Base-by-base conservation (phyloP, 1,139 yeast genomes). In the Suhomyces yuchorum region DNA sequence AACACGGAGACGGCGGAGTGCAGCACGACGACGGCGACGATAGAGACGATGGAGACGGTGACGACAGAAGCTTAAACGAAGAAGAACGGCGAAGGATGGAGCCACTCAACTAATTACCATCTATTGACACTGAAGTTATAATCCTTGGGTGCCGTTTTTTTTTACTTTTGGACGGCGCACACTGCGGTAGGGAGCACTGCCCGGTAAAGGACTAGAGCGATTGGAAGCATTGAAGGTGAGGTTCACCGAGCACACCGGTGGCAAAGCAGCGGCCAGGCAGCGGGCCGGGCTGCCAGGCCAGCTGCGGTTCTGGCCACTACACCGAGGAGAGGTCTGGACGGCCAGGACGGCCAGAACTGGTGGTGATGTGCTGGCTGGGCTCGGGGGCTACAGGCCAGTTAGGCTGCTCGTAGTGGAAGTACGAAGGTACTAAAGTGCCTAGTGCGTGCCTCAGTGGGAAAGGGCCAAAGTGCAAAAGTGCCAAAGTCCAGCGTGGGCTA, bases 81-180 rank as follows among this genome's bases (percentile, higher is more conserved):
- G 14, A 14, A 14, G 34, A 30, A 30, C 34, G 34, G 34, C 34
- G 12, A 30, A 30, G 34, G 18, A 30, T 14, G 26, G 20, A 20
- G 38, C 38, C 38, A 35, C 26, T 35, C 18, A 22, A 35, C 26
- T 35, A 22, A 14, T 30, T 30, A 14, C 18, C 34, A 30, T 30
- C 18, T 30, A 30, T 15, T 30, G 28, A 22, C 23, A 20, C 38
- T 35, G 38, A 20, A 12, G 26, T 14, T 18, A n/a, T 35, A 35
- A 35, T 35, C 38, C 38, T 43, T 43, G 43, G 37, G 37, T 38
- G 47, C 42, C 43, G 38, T 38, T 43, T 43, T 43, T 43, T 43
- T 43, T 33, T 35, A 22, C 19, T 38, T 35, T 43, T 14, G 14
- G 42, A 26, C 37, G 43, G 40, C 39, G 39, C 40, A 40, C 40